Base-by-base conservation (phyloP, 2,329 filamentous ascomycete genomes). In the Ophiostoma quercus region DNA sequence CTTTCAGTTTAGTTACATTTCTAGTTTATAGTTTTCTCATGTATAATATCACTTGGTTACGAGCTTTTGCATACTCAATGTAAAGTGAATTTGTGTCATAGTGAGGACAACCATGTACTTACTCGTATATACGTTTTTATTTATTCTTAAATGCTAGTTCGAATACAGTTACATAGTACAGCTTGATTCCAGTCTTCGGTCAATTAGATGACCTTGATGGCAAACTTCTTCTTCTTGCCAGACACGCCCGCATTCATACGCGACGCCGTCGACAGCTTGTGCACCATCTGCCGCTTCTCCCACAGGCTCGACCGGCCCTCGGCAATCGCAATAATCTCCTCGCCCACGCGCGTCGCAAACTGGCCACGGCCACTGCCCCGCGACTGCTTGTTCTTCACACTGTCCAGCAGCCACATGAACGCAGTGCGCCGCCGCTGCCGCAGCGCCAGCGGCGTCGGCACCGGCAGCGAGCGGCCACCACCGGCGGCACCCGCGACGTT, bases 391-490 rank as follows among this genome's bases (percentile, higher is more conserved):
- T 93, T 95, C 73, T 87, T 87, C 54, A 92, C 92, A n/a, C 88
- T 85, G 73, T 92, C 89, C 71, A 98, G 80, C 74, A 99, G 96
- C 95, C 95, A 99, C 78, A 86, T 82, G 74, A 97, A 90, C 1
- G 94, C 94, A 67, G 84, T 84, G 69, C 94, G 85, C 74, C 94
- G 85, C 73, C 94, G 86, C 79, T 96, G 91, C 72, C 92, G 86
- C 73, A 90, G 80, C 1, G 84, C 82, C 25, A 98, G 83, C 1
- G 95, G 94, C 29, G 89, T 84, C 0, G 95, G 95, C 47, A 97
- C 85, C 70, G 94, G 92, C 71, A 97, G 85, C 14, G 92, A 87
- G 47, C 87, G 85, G 79, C 95, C 95, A 82, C 95, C 95, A 80
- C 94, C 94, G 0, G 90, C 92, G 47, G 91, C 87, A 74, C 92